phyloP scores from a whole-genome alignment of 139 green algal species.

The Gonium pectorale region DNA sequence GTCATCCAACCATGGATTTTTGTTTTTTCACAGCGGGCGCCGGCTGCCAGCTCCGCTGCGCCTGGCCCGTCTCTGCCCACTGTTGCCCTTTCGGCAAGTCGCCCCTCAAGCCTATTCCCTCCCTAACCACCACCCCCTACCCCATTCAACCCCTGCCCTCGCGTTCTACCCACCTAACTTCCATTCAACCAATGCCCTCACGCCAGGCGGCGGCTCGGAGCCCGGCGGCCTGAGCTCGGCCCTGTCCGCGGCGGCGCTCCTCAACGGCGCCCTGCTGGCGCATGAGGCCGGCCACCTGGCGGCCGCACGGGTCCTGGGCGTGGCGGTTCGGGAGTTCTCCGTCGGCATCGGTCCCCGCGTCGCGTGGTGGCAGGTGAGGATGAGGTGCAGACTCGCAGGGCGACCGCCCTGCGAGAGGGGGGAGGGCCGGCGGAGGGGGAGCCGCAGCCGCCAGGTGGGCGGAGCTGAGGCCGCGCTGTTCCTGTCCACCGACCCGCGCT shows the following conservation, averaged over 20 bases:
- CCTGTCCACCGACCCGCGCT: too few relatives aligned
- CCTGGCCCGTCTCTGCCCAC: too few relatives aligned
- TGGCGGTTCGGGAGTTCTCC: slow-evolving; percentile 22
- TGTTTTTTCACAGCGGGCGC: neutral
- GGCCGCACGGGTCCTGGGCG: slow-evolving; percentile 12
- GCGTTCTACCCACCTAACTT: neutral
- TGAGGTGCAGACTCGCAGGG: too few relatives aligned
- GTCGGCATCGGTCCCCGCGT: slow-evolving; percentile 23
- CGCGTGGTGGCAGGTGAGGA: slow-evolving; percentile 42
- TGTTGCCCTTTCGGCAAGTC: too few relatives aligned
- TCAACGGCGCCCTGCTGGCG: slow-evolving; percentile 21
- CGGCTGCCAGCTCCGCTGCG: too few relatives aligned
- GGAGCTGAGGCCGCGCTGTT: too few relatives aligned
- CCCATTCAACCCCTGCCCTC: neutral
- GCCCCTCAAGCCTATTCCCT: neutral
- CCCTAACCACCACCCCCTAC: neutral
- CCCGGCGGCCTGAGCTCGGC: neutral
- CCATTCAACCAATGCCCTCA: too few relatives aligned
- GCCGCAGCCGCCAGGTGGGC: too few relatives aligned
- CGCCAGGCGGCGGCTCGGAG: slow-evolving; percentile 3
- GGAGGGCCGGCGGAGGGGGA: too few relatives aligned
- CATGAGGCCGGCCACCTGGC: slow-evolving; percentile 33
- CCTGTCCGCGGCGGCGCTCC: neutral
- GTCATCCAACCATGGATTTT: neutral
- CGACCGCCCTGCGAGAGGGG: too few relatives aligned